Base-by-base conservation (phyloP, 345 rosid genomes). In the Excoecaria agallocha region DNA sequence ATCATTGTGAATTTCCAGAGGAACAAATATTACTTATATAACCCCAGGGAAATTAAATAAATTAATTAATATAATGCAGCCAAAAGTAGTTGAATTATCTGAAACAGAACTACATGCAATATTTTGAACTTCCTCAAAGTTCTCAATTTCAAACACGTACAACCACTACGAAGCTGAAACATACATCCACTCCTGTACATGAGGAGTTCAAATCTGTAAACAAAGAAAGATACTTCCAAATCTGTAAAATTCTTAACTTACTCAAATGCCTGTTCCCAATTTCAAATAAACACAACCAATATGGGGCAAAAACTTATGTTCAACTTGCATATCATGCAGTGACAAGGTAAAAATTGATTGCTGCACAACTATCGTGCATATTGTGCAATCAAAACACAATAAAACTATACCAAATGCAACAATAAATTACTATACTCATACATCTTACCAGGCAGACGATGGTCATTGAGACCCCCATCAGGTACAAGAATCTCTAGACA, bases 401-500 rank as follows among this genome's bases (percentile, higher is more conserved):
- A 30, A 72, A 12, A 49, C 46, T 46, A 43, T 22, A 49, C 30
- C 20, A 48, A 57, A 46, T 46, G 11, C 25, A 48, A 41, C 43
- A 58, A 1, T 12, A 1, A 24, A 37, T 51, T 46, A 25, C 16
- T 24, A 54, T 24, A 45, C 3, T 8, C 3, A 71, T 51, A 39
- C 24, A 54, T 19, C 16, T 66, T 73, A 80, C 98, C 97, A 65
- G 85, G 84, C 71, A 83, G 78, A 37, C 82, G 84, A 63, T 76
- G 92, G 61, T 77, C 76, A 82, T 86, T 92, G 69, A 90, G 89
- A 73, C 97, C 92, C 71, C 87, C 88, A 81, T 86, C 85, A 70
- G 97, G 98, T 74, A 92, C 82, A 72, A 94, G 79, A 69, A 88
- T 87, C 88, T 94, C 97, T 69, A 94, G 87, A 70, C 87, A 88